Evolutionary conservation across 139 green algal species (phyloP), one percentile per base, ranked within the genome.

Genomic region (Edaphochlamys debaryana): DNA sequence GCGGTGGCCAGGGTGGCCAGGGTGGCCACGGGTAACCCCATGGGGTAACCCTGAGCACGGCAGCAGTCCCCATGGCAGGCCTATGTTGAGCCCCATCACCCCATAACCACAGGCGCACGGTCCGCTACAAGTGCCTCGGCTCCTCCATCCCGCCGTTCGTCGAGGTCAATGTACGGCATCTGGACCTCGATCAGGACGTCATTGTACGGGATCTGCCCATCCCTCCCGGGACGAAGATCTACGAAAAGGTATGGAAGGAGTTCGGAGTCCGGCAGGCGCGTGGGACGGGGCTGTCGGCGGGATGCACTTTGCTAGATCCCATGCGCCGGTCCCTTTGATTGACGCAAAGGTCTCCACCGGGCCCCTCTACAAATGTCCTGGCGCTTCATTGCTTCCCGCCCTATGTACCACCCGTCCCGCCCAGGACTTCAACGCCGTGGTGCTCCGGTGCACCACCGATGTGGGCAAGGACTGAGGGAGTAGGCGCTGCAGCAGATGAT

Each of bases 391-490:
- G n/a, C n/a, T n/a, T n/a, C n/a, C n/a, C n/a, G n/a, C n/a, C n/a
- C n/a, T n/a, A n/a, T n/a, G n/a, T n/a, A n/a, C n/a, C n/a, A n/a
- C n/a, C n/a, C n/a, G n/a, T n/a, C n/a, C n/a, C 56, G 7, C 34
- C 1, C 69, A 86, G 80, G 34, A 86, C 58, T 86, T 42, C 80
- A 79, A 86, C 58, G 80, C 80, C 9, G 50, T 52, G 13, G 80
- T 86, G 42, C 42, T 86, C 36, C 56, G 56, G 22, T 86, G 80
- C 60, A 86, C 80, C 19, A 86, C 69, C 19, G 80, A 86, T 23
- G 80, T 86, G n/a, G 80, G 80, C 80, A 86, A 86, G 58, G 80
- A 86, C 56, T 86, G 45, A 54, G 45, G n/a, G n/a, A n/a, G n/a
- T n/a, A n/a, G n/a, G n/a, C n/a, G n/a, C n/a, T n/a, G n/a, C n/a